Evolutionary conservation across 2,329 filamentous ascomycete species (phyloP).

Genomic region (Oidium heveae): DNA sequence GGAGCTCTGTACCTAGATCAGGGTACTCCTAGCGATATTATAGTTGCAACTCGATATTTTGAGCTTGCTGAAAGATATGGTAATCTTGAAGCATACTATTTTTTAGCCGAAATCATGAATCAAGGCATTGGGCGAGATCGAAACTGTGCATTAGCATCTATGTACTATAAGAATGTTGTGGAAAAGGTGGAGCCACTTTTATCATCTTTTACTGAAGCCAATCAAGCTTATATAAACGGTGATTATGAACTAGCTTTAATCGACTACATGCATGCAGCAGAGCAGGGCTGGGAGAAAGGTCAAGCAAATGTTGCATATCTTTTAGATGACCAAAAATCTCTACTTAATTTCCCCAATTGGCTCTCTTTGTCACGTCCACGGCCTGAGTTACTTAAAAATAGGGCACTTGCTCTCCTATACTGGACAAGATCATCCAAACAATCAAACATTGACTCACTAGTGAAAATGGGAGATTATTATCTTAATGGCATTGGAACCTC

Average conservation of each 20-base stretch:
- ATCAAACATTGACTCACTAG: conserved; percentile 72
- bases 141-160: conserved; percentile 38
- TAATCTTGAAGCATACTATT: conserved; percentile 49
- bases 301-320: conserved; percentile 51
- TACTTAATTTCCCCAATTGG: conserved; percentile 20
- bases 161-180: conserved; percentile 39
- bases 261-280: conserved; percentile 45
- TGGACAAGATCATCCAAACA: conserved; percentile 92
- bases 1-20: conserved; percentile 47
- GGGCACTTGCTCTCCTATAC: conserved; percentile 42
- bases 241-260: conserved; percentile 39
- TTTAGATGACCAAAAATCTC: conserved; percentile 34
- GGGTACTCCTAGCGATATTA: conserved; percentile 21
- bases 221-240: conserved; percentile 36
- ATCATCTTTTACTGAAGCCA: conserved; percentile 40
- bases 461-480: conserved; percentile 99
- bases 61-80: conserved; percentile 42
- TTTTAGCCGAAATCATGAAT: conserved; percentile 42
- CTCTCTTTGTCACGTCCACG: conserved; percentile 14
- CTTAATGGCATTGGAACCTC: conserved; percentile 53
- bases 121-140: conserved; percentile 38
- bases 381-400: conserved; percentile 25
- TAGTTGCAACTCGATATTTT: conserved; percentile 36
- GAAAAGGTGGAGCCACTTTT: conserved; percentile 30
- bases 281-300: conserved; percentile 45